Conservation (phyloP, 2,329 filamentous ascomycete genomes). For the Ceratocystis alfenasii region DNA sequence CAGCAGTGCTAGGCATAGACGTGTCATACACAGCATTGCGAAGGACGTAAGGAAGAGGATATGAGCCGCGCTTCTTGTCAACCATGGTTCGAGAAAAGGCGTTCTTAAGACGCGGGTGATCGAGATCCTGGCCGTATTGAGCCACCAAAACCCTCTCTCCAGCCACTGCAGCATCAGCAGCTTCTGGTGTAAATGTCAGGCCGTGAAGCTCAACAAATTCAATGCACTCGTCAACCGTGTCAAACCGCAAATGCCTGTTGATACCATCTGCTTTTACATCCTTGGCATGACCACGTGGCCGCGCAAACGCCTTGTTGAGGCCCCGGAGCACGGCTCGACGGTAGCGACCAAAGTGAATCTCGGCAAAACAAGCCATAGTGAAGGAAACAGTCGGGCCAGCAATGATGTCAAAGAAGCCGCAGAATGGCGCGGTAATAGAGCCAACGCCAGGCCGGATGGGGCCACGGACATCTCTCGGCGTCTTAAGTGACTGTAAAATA, state of each 20-base stretch:
- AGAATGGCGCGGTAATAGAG: slow-evolving; percentile 30
- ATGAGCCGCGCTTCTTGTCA: slow-evolving; percentile 45
- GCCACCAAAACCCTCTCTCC: slow-evolving; percentile 11
- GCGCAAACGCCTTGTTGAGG: slow-evolving; percentile 43
- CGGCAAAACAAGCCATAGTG: slow-evolving; percentile 57
- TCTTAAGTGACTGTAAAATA: slow-evolving; percentile 49
- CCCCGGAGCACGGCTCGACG: slow-evolving; percentile 47
- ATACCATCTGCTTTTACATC: slow-evolving; percentile 47
- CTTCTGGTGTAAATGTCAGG: slow-evolving; percentile 38
- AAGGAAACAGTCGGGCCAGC: slow-evolving; percentile 48
- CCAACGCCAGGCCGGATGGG: slow-evolving; percentile 38
- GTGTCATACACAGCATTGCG: slow-evolving; percentile 42
- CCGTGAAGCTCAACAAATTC: slow-evolving; percentile 50
- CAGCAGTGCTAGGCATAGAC: slow-evolving; percentile 13
- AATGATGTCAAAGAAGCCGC: slow-evolving; percentile 49
- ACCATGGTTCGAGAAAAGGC: slow-evolving; percentile 45
- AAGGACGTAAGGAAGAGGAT: slow-evolving; percentile 43
- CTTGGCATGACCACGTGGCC: slow-evolving; percentile 45
- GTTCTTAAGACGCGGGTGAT: slow-evolving; percentile 42
- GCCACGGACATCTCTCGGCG: slow-evolving; percentile 44
- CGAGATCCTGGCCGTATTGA: slow-evolving; percentile 34
- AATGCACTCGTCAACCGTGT: slow-evolving; percentile 53
- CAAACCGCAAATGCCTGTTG: slow-evolving; percentile 52
- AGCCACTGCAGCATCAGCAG: slow-evolving; percentile 32
- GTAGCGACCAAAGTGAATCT: slow-evolving; percentile 52